Evolutionary conservation across 495 filamentous ascomycete species (phyloP).

Genomic region (Penicillium bialowiezense): DNA sequence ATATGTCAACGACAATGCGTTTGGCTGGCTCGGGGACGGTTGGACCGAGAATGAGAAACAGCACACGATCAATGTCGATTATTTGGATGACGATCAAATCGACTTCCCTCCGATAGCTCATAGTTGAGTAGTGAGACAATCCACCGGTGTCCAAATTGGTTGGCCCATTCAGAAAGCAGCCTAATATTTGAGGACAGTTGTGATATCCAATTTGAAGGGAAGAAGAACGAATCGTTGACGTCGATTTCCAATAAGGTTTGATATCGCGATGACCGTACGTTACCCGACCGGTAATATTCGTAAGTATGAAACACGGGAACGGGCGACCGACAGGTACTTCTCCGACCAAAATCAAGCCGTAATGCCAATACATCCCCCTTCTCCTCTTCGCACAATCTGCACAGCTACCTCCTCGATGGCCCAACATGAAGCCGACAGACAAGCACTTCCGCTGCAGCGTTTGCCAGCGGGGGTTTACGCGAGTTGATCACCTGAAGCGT

Average conservation of each 20-base stretch:
- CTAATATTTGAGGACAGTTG: no score
- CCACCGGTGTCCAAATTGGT: no score
- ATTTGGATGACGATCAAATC: constrained; percentile 38
- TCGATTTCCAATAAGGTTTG: neutral
- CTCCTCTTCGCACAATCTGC: constrained; percentile 5
- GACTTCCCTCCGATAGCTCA: constrained; percentile 28
- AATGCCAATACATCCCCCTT: constrained; percentile 11
- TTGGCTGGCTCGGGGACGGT: constrained; percentile 41
- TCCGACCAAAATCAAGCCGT: no score
- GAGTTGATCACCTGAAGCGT: constrained; percentile 48
- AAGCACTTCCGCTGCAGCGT: constrained; percentile 47
- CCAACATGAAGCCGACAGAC: constrained; percentile 40
- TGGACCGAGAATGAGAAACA: constrained; percentile 40
- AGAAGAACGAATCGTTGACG: neutral
- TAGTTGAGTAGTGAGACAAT: constrained; percentile 1
- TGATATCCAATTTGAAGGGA: no score
- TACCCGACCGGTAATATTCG: neutral
- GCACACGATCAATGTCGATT: constrained; percentile 32
- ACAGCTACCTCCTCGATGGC: constrained; percentile 41
- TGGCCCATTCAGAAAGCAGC: no score
- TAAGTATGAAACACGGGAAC: neutral
- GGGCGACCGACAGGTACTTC: neutral
- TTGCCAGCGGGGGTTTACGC: constrained; percentile 48
- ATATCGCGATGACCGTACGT: neutral
- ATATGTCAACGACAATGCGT: constrained; percentile 35